These are phyloP conservation scores for Aspergillus tubingensis DNA, from an alignment of 2,329 filamentous ascomycete species.

Conservation along the genomic window DNA sequence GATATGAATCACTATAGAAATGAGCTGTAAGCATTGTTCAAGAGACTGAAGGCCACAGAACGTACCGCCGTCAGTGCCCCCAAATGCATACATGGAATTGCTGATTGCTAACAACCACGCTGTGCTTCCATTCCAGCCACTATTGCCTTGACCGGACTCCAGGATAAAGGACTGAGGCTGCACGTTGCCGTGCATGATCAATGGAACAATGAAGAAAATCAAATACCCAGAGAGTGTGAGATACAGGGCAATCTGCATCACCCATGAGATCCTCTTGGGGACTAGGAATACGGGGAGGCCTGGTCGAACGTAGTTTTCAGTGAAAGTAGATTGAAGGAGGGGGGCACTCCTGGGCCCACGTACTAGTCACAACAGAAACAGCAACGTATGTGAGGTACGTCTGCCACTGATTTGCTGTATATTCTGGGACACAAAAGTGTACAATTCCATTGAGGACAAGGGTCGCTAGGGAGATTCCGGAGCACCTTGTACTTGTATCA, in stretches of 20 bases:
- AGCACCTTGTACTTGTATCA: constrained; percentile 3
- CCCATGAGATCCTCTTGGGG: constrained; percentile 4
- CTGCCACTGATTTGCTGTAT: constrained; percentile 21
- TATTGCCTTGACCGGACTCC: constrained; percentile 3
- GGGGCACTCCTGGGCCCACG: background rate
- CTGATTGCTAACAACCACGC: constrained; percentile 17
- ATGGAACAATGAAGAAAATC: constrained; percentile 1
- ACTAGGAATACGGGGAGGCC: constrained; percentile 17
- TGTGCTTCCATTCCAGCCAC: constrained; percentile 13
- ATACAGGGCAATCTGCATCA: constrained; percentile 4
- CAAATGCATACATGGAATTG: constrained; percentile 24
- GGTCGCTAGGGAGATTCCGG: constrained; percentile 16
- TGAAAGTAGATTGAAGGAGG: too few species aligned
- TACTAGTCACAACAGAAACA: constrained; percentile 11
- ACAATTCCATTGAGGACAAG: constrained; percentile 14
- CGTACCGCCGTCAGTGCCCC: constrained; percentile 16
- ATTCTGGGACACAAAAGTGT: constrained; percentile 15
- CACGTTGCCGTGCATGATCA: constrained; percentile 6
- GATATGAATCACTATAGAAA: constrained; percentile 18
- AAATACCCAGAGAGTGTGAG: constrained; percentile 8
- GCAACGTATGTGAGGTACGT: constrained; percentile 21
- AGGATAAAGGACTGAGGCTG: constrained; percentile 3
- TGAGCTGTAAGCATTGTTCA: background rate
- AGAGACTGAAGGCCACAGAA: background rate
- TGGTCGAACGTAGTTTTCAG: background rate